phyloP scores from a whole-genome alignment of 345 rosid species.

The Kernera saxatilis region DNA sequence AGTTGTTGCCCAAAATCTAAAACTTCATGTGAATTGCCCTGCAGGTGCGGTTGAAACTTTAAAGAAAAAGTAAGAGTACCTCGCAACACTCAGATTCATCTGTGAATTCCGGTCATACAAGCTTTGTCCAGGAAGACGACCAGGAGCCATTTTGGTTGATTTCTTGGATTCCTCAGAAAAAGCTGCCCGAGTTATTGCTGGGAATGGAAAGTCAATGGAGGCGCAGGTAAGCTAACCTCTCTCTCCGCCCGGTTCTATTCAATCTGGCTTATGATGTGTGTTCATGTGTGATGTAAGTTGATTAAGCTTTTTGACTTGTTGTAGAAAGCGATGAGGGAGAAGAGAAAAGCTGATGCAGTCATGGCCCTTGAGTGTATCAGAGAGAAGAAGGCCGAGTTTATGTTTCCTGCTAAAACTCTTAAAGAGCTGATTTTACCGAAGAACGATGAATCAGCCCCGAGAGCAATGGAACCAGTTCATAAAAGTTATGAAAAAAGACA shows the following conservation, averaged over 20 bases:
- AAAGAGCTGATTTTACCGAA: neutral
- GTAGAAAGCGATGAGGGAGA: conserved; percentile 14
- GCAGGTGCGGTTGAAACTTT: conserved; percentile 18
- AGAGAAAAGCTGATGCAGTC: conserved; percentile 17
- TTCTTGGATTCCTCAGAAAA: neutral
- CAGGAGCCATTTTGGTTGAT: conserved; percentile 8
- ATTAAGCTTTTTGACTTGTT: neutral
- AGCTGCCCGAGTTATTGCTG: neutral
- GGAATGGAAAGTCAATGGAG: neutral
- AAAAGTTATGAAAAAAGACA: neutral
- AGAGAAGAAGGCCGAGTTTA: neutral
- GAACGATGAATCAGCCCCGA: neutral
- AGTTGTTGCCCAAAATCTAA: neutral
- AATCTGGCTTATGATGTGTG: neutral
- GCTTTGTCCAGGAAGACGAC: neutral
- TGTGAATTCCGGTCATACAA: conserved; percentile 8
- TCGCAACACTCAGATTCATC: conserved; percentile 9
- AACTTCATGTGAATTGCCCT: neutral
- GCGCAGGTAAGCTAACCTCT: conserved; percentile 1
- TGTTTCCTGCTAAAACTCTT: conserved; percentile 5
- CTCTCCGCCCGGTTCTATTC: neutral
- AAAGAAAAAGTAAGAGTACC: neutral
- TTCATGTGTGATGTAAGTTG: conserved; percentile 7
- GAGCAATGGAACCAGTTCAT: neutral
- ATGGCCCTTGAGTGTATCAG: conserved; percentile 17